Evolutionary conservation across 495 filamentous ascomycete genomes (phyloP), one percentile per base, ranked within the genome.

Genomic region (Antarctomyces pellizariae): DNA sequence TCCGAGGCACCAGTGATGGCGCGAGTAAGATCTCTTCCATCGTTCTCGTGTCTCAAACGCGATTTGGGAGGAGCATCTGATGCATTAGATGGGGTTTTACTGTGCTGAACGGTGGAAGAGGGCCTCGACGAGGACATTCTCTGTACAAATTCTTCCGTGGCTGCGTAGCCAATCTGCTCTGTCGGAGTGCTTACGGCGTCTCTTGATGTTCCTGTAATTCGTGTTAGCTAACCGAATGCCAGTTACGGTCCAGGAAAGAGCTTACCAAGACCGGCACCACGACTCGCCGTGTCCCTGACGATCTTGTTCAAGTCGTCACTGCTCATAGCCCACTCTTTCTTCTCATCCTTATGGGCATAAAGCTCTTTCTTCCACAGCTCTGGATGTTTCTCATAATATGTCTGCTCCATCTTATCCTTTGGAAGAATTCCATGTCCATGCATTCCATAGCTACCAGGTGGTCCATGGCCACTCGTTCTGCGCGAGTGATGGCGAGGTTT

Each of bases 271-370:
- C 69, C 72, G 44, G 67, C 55, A 23, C 71, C 71, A 36, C 54
- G 58, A 35, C 54, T 63, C 19, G 62, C 63, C 18, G 73, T 75
- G 24, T 78, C 59, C 24, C 66, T 57, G 26, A 95, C 83, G 36
- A 91, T 70, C 53, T 78, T 80, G 49, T 90, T 89, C 39, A 99
- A 53, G 39, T 91, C 77, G 22, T 80, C 76, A 34, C 75, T 82
- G 47, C 77, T 90, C 64, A 91, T 56, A 33, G 78, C 80, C 57
- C 72, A 86, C 50, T 84, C 72, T 24, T 69, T 66, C 31, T 71
- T 58, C 13, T 64, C 65, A 13, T 72, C 71, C 41, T 15, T 48
- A 44, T 16, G 47, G 45, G 29, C 10, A 7, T 67, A 65, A 28
- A 57, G 47, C 43, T 78, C 75, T 52, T 86, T 80, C 45, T 67